Conservation (phyloP, 441 rosid genomes). For the Aleurites moluccanus region DNA sequence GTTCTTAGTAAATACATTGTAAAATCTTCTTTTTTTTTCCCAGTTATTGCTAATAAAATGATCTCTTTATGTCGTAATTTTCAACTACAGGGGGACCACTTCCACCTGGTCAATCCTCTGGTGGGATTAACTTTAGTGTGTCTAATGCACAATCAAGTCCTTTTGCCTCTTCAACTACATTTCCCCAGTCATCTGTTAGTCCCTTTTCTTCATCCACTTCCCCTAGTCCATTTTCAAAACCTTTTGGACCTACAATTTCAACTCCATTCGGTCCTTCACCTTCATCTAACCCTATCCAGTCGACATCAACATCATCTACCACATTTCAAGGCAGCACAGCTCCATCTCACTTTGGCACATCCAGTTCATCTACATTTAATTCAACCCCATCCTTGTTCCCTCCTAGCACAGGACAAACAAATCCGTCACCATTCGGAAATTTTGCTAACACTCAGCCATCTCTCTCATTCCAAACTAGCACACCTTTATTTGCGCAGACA, state of each 20-base stretch:
- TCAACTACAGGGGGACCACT: slow-evolving; percentile 67
- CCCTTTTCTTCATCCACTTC: slow-evolving; percentile 48
- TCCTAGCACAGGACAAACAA: slow-evolving; percentile 46
- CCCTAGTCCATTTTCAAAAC: slow-evolving; percentile 59
- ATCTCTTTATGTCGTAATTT: slow-evolving; percentile 9
- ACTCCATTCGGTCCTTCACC: slow-evolving; percentile 43
- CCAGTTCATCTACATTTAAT: slow-evolving; percentile 48
- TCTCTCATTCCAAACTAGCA: slow-evolving; percentile 49
- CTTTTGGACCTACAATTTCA: slow-evolving; percentile 43
- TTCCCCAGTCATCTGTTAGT: slow-evolving; percentile 55
- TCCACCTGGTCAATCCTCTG: slow-evolving; percentile 59
- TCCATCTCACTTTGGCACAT: slow-evolving; percentile 47
- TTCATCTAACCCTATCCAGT: slow-evolving; percentile 51
- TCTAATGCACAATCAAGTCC: slow-evolving; percentile 46
- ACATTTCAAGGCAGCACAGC: slow-evolving; percentile 44
- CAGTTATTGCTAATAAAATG: slow-evolving; percentile 12
- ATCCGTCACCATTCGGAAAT: slow-evolving; percentile 46
- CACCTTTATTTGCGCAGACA: slow-evolving; percentile 50
- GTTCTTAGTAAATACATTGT: neutral
- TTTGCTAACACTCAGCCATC: slow-evolving; percentile 59
- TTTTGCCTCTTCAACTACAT: slow-evolving; percentile 51
- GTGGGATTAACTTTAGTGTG: slow-evolving; percentile 47
- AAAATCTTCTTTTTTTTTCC: neutral
- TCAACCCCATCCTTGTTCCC: slow-evolving; percentile 63
- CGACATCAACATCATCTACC: slow-evolving; percentile 42